Percentiles rank a stretch among this genome's conserved stretches.
Evolutionary conservation across 495 filamentous ascomycete species (phyloP).

Genomic region (Lichina pygmaea): DNA sequence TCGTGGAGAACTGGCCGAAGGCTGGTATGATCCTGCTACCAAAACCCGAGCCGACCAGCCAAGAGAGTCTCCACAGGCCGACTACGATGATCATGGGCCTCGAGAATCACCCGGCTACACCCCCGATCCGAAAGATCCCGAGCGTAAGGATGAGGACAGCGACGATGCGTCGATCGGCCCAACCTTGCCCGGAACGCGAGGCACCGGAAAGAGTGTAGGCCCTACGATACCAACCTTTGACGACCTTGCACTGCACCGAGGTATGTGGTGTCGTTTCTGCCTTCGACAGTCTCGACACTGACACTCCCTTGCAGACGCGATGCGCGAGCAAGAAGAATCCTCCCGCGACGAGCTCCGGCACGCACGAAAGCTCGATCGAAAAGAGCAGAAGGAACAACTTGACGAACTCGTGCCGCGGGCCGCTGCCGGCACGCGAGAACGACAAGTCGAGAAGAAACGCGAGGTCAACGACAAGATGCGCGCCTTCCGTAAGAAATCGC

Average conservation of each 20-base stretch:
- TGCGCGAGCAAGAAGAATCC: constrained; percentile 22
- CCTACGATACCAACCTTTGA: constrained; percentile 49
- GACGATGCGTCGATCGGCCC: constrained; percentile 49
- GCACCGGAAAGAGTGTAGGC: constrained; percentile 18
- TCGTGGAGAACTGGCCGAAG: constrained; percentile 66
- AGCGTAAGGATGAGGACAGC: constrained; percentile 21
- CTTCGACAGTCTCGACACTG: not conserved
- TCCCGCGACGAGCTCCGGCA: constrained; percentile 26
- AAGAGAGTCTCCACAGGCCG: not conserved
- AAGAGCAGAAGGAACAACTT: constrained; percentile 28
- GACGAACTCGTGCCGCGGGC: constrained; percentile 69
- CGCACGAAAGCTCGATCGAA: constrained; percentile 33
- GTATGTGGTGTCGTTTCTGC: constrained; percentile 12
- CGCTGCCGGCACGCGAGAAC: constrained; percentile 60
- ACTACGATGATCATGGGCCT: not conserved
- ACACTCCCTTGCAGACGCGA: constrained; percentile 1
- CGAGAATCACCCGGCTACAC: constrained; percentile 17
- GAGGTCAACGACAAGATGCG: constrained; percentile 28
- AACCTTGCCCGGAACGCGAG: constrained; percentile 21
- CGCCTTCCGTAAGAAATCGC: constrained; percentile 29
- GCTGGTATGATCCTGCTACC: constrained; percentile 61
- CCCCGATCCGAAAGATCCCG: not conserved
- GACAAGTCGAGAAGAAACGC: constrained; percentile 58
- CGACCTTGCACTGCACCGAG: constrained; percentile 45
- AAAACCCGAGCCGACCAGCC: constrained; percentile 6